Evolutionary conservation across 257 asterid species (phyloP).

Genomic region (Penstemon newberryi): DNA sequence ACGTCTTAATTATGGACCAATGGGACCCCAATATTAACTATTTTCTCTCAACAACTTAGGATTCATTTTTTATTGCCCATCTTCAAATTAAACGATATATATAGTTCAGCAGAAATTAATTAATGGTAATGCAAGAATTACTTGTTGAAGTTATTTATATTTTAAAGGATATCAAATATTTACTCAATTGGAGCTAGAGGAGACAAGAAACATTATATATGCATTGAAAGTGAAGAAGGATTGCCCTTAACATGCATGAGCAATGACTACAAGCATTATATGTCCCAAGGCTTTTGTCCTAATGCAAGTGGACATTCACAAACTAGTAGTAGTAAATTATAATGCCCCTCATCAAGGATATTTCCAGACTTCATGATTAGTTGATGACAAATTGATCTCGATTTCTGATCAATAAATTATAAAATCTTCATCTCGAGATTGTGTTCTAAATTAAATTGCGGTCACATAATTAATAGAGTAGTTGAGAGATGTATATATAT

Average conservation of each 20-base stretch:
- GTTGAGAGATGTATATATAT: no score
- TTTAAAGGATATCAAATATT: no score
- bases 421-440: no score
- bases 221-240: background rate
- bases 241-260: background rate
- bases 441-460: no score
- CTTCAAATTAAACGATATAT: background rate
- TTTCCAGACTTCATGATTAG: background rate
- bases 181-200: no score
- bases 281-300: background rate
- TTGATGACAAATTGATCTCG: no score
- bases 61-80: background rate
- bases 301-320: background rate
- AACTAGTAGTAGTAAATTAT: background rate
- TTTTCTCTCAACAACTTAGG: background rate
- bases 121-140: no score
- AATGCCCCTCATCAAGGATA: background rate
- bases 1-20: background rate
- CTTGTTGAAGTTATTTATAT: no score
- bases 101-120: background rate
- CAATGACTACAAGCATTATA: background rate
- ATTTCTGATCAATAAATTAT: no score
- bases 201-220: background rate
- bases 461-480: no score
- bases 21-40: slow-evolving; percentile 15